Conservation (phyloP, 768 basidiomycete species). For the Tulasnella sp. region DNA sequence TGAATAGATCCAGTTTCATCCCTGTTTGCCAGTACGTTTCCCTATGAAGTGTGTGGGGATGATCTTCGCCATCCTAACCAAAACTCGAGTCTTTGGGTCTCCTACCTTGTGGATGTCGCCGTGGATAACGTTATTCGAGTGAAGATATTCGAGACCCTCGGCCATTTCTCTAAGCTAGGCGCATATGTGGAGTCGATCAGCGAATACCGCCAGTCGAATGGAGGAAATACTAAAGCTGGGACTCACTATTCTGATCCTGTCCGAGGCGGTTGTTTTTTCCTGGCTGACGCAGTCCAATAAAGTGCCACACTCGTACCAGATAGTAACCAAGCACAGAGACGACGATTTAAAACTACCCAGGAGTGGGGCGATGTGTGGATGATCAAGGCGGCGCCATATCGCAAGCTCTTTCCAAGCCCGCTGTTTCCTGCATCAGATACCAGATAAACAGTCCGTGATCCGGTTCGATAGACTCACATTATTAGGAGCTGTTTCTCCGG, state of each 20-base stretch:
- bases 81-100: too few species aligned
- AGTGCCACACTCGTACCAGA: neutral
- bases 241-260: slow-evolving; percentile 3
- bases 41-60: neutral
- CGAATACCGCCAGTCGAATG: neutral
- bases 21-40: neutral
- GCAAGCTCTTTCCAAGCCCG: neutral
- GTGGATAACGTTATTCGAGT: neutral
- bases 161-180: neutral
- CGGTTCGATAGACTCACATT: neutral
- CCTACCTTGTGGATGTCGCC: neutral
- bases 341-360: neutral
- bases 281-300: neutral
- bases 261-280: neutral
- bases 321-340: neutral
- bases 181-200: too few species aligned
- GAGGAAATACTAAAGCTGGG: neutral
- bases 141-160: neutral
- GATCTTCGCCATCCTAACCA: too few species aligned
- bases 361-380: neutral
- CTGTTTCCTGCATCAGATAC: neutral
- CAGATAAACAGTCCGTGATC: neutral
- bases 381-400: neutral
- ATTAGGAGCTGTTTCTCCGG: neutral
- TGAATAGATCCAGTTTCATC: neutral